Conservation (phyloP, 2,329 filamentous ascomycete species). For the Alternaria solani region DNA sequence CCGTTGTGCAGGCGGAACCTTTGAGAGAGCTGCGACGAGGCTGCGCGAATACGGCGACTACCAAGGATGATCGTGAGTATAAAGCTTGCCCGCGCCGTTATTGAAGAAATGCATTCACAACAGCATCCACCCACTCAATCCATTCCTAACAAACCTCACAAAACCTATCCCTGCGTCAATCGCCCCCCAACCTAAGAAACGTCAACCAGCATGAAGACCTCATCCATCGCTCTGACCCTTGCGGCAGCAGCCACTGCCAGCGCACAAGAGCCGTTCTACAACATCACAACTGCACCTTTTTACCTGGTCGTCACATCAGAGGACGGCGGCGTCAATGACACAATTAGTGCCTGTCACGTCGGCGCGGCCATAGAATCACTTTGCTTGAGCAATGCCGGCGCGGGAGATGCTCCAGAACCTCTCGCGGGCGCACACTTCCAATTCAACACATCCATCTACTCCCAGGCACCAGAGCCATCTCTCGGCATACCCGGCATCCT, state of each 20-base stretch:
- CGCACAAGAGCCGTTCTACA: slow-evolving; percentile 42
- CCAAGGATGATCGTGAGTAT: slow-evolving; percentile 11
- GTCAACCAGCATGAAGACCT: slow-evolving; percentile 31
- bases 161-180: neutral
- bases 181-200: neutral
- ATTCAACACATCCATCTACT: slow-evolving; percentile 46
- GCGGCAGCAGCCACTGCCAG: slow-evolving; percentile 32
- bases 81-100: slow-evolving; percentile 12
- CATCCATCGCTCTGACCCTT: slow-evolving; percentile 30
- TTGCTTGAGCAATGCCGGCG: slow-evolving; percentile 45
- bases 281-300: slow-evolving; percentile 56
- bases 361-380: slow-evolving; percentile 60
- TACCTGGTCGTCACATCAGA: slow-evolving; percentile 51
- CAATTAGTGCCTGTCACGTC: slow-evolving; percentile 56
- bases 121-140: slow-evolving; percentile 2
- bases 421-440: slow-evolving; percentile 34
- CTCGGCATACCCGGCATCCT: slow-evolving; percentile 47
- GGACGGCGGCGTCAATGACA: slow-evolving; percentile 51
- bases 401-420: slow-evolving; percentile 28
- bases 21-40: slow-evolving; percentile 8
- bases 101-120: neutral
- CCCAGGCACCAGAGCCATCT: slow-evolving; percentile 20
- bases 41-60: slow-evolving; percentile 9
- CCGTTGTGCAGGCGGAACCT: slow-evolving; percentile 19
- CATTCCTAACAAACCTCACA: slow-evolving; percentile 1